These are phyloP conservation scores for Plasmodium gaboni DNA, from an alignment of 169 alveolate species.

Conservation along the genomic window DNA sequence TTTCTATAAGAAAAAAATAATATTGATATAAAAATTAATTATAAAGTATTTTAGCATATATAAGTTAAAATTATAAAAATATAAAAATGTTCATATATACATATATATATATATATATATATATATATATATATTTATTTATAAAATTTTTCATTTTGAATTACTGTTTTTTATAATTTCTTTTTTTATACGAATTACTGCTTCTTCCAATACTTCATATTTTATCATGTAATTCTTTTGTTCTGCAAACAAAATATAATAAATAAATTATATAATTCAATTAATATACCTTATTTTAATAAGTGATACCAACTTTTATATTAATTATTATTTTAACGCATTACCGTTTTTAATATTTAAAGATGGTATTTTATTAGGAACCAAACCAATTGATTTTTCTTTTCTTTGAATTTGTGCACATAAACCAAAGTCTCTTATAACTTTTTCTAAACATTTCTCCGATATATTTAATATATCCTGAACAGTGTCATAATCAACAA, in stretches of 20 bases:
- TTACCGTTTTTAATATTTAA: slow-evolving; percentile 30
- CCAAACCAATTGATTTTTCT: slow-evolving; percentile 61
- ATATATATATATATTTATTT: not conserved
- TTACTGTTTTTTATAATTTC: slow-evolving; percentile 60
- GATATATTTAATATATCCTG: slow-evolving; percentile 47
- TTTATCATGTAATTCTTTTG: slow-evolving; percentile 60
- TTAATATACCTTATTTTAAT: no score
- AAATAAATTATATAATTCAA: not conserved
- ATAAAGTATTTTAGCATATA: not conserved
- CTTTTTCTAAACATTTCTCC: slow-evolving; percentile 49
- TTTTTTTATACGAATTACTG: slow-evolving; percentile 57
- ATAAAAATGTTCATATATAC: not conserved
- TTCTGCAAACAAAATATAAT: slow-evolving; percentile 8
- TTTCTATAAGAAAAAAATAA: slow-evolving; percentile 11
- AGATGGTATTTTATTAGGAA: slow-evolving; percentile 43
- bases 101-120: not conserved
- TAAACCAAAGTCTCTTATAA: slow-evolving; percentile 27
- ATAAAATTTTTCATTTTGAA: not conserved
- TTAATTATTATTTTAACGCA: not conserved
- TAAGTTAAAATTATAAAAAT: not conserved
- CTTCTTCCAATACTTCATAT: slow-evolving; percentile 54
- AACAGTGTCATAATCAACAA: slow-evolving; percentile 37
- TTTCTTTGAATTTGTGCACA: slow-evolving; percentile 65
- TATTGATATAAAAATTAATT: not conserved
- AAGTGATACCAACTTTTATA: no score